Evolutionary conservation across 192 early-diverging fungal genomes (phyloP), one percentile per base, ranked within the genome.

Genomic region (Gamsiella multidivaricata): DNA sequence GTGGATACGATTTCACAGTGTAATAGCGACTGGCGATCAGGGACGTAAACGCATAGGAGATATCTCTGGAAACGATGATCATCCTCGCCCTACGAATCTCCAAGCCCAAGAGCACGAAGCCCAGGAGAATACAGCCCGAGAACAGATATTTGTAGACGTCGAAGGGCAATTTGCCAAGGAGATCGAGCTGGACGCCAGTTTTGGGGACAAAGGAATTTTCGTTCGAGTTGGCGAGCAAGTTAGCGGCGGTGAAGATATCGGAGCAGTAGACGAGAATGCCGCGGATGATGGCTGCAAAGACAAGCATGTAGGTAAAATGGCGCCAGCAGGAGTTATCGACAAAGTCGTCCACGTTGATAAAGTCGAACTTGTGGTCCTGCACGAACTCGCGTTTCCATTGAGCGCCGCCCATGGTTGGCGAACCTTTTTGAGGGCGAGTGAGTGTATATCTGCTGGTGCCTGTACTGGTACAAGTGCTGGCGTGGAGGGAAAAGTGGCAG

Each of bases 311-410:
- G 41, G 69, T 61, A 32, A 90, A 64, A 32, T 81, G 78, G 9
- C 65, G 47, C 61, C 65, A 63, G 42, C 79, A 83, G 3, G 69
- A 81, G 3, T 61, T 66, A 33, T 84, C 72, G n/a, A 80, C 33
- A 82, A 91, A 94, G 61, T 94, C 91, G 14, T 94, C 87, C 12
- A 93, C 84, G 61, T 96, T 91, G 53, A 96, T 84, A 73, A 89
- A 93, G 82, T 94, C 94, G 70, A 95, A 96, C 79, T 94, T 94
- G 83, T 95, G 92, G 81, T 94, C 94, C 59, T 83, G 61, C 14
- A 93, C 88, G 43, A 88, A 81, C 69, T 93, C 90, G 47, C 92
- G 81, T 82, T 92, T 93, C 93, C 94, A 93, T 36, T 90, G 88
- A 17, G 90, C 84, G 14, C 59, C 84, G 15, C 58, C 53, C 53